These are phyloP conservation scores for Saccharomyces cerevisiae DNA, from an alignment of 805 yeast genomes.

Conservation along the genomic window DNA sequence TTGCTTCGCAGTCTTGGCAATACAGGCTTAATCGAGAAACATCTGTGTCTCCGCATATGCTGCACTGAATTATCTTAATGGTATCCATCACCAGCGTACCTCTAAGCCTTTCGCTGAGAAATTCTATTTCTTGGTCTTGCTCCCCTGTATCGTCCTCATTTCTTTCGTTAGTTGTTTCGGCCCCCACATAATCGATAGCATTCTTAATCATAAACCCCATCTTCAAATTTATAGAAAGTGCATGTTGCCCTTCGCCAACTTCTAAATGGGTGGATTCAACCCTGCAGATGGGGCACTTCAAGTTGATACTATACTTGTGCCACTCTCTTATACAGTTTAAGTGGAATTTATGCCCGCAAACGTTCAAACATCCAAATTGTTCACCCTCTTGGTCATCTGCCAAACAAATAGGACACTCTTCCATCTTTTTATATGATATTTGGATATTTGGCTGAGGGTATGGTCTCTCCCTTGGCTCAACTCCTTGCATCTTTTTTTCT, in stretches of 20 bases:
- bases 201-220: constrained; percentile 11
- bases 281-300: constrained; percentile 27
- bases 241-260: constrained; percentile 4
- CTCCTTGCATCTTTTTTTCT: not conserved
- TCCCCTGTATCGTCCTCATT: constrained; percentile 2
- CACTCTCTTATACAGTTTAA: constrained; percentile 48
- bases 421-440: constrained; percentile 2
- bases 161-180: not conserved
- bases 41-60: constrained; percentile 17
- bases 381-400: constrained; percentile 30
- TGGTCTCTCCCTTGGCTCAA: not conserved
- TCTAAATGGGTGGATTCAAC: constrained; percentile 8
- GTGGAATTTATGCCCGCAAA: constrained; percentile 53
- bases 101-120: not conserved
- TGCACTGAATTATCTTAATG: constrained; percentile 6
- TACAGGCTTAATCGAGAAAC: constrained; percentile 3
- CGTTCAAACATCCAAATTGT: constrained; percentile 27
- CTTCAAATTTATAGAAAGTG: constrained; percentile 8
- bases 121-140: not conserved
- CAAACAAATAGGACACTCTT: constrained; percentile 52
- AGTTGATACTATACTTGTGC: constrained; percentile 29
- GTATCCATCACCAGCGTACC: constrained; percentile 1
- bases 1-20: constrained; percentile 12
- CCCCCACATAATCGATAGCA: constrained; percentile 4
- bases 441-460: not conserved